phyloP scores from a whole-genome alignment of 306 rosid species.

The Spatholobus suberectus region DNA sequence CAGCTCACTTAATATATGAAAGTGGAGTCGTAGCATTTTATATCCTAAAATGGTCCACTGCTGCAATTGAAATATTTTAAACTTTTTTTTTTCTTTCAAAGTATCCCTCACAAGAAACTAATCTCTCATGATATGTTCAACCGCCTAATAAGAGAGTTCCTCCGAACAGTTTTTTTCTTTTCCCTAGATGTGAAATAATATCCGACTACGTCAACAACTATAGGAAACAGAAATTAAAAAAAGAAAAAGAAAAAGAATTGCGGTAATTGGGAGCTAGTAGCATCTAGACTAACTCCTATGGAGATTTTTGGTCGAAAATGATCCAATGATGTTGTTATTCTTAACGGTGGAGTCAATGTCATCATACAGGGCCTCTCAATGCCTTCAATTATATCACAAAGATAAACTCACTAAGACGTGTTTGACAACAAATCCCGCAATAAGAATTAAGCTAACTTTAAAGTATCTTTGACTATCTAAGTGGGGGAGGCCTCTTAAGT shows the following conservation, averaged over 20 bases:
- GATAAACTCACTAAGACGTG: slow-evolving; percentile 9
- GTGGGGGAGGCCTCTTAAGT: not conserved
- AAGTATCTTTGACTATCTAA: slow-evolving; percentile 19
- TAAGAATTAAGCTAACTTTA: not conserved
- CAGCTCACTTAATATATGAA: slow-evolving; percentile 7
- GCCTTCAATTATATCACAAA: slow-evolving; percentile 5
- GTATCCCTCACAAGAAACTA: not conserved
- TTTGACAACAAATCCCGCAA: slow-evolving; percentile 21
- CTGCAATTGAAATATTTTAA: slow-evolving; percentile 13
- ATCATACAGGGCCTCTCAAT: not conserved
- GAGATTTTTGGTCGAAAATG: not conserved
- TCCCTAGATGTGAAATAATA: not conserved
- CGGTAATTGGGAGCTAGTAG: not conserved
- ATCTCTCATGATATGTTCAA: not conserved
- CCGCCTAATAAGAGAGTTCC: not conserved
- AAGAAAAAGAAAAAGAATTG: too few relatives aligned
- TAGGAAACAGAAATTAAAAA: not conserved
- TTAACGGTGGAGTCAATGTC: slow-evolving; percentile 17
- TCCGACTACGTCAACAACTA: not conserved
- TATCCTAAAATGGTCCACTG: slow-evolving; percentile 35
- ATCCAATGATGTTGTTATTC: not conserved
- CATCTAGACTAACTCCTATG: not conserved
- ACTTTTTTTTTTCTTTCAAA: not conserved
- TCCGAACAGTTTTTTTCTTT: not conserved
- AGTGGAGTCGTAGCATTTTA: slow-evolving; percentile 38